Evolutionary conservation across 306 rosid species (phyloP).

Genomic region (Casuarina glauca): DNA sequence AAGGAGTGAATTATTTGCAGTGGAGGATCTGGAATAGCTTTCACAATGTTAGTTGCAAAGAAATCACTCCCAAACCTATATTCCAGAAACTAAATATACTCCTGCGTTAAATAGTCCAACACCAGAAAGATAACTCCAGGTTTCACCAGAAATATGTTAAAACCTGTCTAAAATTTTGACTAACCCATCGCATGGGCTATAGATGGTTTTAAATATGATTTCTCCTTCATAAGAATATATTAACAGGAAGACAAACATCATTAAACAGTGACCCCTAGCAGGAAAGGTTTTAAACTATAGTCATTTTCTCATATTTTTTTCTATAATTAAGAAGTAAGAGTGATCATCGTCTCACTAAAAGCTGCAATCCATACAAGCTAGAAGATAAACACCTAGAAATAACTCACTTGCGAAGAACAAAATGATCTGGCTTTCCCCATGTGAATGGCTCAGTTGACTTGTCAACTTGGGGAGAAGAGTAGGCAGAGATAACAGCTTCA

Average conservation of each 20-base stretch:
- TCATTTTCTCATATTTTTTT: not conserved
- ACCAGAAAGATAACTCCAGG: not conserved
- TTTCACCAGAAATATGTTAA: conserved; percentile 11
- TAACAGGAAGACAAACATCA: not conserved
- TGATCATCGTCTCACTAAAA: conserved; percentile 16
- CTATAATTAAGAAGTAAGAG: not conserved
- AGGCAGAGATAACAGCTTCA: conserved; percentile 81
- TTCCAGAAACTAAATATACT: not conserved
- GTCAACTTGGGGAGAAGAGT: conserved; percentile 77
- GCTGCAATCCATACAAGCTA: not conserved
- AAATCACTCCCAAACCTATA: not conserved
- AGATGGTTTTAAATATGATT: not conserved
- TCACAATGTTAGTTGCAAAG: not conserved
- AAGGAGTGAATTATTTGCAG: not conserved
- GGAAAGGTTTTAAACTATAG: not conserved
- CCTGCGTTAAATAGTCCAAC: not conserved
- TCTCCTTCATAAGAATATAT: not conserved
- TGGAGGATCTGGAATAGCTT: not conserved
- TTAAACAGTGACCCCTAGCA: not conserved
- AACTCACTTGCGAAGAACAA: conserved; percentile 91
- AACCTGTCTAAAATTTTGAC: not conserved
- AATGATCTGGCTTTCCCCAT: conserved; percentile 97
- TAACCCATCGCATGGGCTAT: not conserved
- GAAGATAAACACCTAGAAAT: conserved; percentile 8
- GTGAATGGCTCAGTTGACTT: conserved; percentile 80